phyloP scores from a whole-genome alignment of 371 early-diverging fungal species.

The Fennellomyces sp. region DNA sequence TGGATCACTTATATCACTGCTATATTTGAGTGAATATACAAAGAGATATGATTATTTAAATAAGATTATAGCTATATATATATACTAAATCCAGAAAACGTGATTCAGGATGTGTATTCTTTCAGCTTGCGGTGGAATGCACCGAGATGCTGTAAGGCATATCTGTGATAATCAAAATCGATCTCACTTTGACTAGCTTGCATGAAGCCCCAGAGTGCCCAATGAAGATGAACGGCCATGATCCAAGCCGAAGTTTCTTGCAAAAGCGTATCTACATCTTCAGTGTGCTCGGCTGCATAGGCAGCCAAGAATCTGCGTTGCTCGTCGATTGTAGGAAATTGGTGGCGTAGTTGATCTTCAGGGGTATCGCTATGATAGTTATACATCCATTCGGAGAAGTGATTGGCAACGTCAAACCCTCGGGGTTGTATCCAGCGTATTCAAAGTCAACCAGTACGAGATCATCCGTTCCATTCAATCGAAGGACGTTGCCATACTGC shows the following conservation, averaged over 20 bases:
- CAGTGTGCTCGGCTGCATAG: conserved; percentile 51
- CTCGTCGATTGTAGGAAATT: conserved; percentile 68
- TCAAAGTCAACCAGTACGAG: conserved; percentile 73
- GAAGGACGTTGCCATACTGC: conserved; percentile 42
- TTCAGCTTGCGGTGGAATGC: conserved; percentile 44
- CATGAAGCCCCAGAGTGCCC: conserved; percentile 87
- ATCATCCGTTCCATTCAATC: conserved; percentile 23
- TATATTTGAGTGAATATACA: too few relatives aligned
- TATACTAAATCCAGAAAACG: too few relatives aligned
- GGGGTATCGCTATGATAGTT: conserved; percentile 72
- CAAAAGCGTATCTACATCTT: conserved; percentile 26
- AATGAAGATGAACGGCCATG: conserved; percentile 70
- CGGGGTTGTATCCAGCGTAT: conserved; percentile 90
- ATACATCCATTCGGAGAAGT: conserved; percentile 90
- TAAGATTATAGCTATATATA: too few relatives aligned
- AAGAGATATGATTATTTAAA: too few relatives aligned
- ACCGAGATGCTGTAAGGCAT: conserved; percentile 67
- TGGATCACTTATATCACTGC: too few relatives aligned
- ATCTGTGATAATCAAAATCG: conserved; percentile 81
- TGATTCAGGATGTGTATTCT: too few relatives aligned
- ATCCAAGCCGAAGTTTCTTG: conserved; percentile 55
- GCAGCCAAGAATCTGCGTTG: conserved; percentile 67
- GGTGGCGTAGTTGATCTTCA: conserved; percentile 49
- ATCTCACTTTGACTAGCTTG: conserved; percentile 78
- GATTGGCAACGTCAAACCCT: conserved; percentile 87